These are phyloP conservation scores for Phytophthora crassamura DNA, from an alignment of 352 stramenopile species.

Conservation along the genomic window DNA sequence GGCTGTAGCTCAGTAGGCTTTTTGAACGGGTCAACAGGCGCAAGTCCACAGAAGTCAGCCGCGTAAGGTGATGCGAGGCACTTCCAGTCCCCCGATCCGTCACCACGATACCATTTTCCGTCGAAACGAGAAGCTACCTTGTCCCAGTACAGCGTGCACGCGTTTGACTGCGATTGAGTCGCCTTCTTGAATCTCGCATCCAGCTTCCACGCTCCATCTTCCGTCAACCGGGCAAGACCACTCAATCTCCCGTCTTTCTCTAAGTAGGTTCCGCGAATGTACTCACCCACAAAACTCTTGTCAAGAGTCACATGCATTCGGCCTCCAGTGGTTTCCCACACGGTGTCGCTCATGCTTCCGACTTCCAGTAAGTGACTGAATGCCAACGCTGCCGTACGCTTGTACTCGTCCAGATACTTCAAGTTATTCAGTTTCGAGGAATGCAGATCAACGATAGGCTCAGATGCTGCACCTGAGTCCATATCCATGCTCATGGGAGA, in stretches of 20 bases:
- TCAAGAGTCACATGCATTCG: slow-evolving; percentile 55
- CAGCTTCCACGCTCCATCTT: slow-evolving; percentile 71
- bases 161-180: slow-evolving; percentile 74
- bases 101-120: slow-evolving; percentile 87
- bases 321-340: slow-evolving; percentile 81
- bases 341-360: slow-evolving; percentile 37
- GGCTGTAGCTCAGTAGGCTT: slow-evolving; percentile 55
- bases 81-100: slow-evolving; percentile 84
- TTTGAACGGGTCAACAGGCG: slow-evolving; percentile 42
- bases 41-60: slow-evolving; percentile 75
- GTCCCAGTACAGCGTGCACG: slow-evolving; percentile 73
- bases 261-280: slow-evolving; percentile 75
- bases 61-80: slow-evolving; percentile 59
- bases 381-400: slow-evolving; percentile 49
- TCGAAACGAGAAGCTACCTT: slow-evolving; percentile 63
- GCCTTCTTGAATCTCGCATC: slow-evolving; percentile 75
- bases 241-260: slow-evolving; percentile 75
- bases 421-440: slow-evolving; percentile 45
- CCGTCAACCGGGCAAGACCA: slow-evolving; percentile 56
- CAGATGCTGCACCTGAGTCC: slow-evolving; percentile 26
- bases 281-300: slow-evolving; percentile 61
- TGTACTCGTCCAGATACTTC: slow-evolving; percentile 59
- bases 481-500: slow-evolving; percentile 52
- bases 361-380: slow-evolving; percentile 42
- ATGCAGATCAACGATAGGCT: slow-evolving; percentile 16